Conservation (phyloP, 1,284 basidiomycete genomes). For the Cerioporus squamosus region DNA sequence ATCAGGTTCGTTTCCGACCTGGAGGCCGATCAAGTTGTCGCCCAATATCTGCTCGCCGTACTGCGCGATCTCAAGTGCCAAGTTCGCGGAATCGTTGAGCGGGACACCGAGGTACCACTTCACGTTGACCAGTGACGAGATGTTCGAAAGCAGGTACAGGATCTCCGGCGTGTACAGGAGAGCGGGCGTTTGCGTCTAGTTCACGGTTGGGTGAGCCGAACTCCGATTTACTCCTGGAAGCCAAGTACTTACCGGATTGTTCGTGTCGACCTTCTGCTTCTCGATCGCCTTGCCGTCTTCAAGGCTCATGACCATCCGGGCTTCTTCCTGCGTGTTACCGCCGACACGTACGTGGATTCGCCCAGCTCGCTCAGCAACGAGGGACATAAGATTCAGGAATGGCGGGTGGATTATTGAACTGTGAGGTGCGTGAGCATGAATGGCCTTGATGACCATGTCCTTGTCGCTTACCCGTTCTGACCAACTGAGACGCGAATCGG, state of each 20-base stretch:
- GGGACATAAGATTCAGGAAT: constrained; percentile 78
- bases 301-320: constrained; percentile 34
- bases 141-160: constrained; percentile 61
- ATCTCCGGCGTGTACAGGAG: constrained; percentile 61
- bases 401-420: constrained; percentile 59
- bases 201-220: not conserved
- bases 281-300: constrained; percentile 21
- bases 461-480: constrained; percentile 47
- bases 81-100: constrained; percentile 51
- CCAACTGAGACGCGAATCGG: constrained; percentile 52
- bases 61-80: constrained; percentile 48
- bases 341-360: constrained; percentile 67
- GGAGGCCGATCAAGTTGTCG: constrained; percentile 48
- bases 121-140: constrained; percentile 55
- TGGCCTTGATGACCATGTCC: not conserved
- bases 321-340: constrained; percentile 76
- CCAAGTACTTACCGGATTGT: constrained; percentile 19
- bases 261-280: constrained; percentile 18
- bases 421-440: constrained; percentile 19
- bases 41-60: constrained; percentile 48
- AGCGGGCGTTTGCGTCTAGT: constrained; percentile 56
- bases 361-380: constrained; percentile 63
- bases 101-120: constrained; percentile 67
- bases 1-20: constrained; percentile 62
- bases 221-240: too few species aligned